Base-by-base conservation (phyloP, 306 rosid species). In the Alnus rubra region DNA sequence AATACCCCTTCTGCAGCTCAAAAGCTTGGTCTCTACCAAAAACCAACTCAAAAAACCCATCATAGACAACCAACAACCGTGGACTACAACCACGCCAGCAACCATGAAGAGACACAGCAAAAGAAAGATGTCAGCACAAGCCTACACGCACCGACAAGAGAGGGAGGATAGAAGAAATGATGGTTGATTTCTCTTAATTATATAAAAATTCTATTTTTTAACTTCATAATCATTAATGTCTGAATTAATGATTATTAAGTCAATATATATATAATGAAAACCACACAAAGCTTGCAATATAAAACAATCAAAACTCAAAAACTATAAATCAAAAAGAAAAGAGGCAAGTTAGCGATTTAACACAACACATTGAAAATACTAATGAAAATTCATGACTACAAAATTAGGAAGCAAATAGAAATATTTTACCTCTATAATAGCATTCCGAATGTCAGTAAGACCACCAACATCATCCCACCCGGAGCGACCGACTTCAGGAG, bases 381-480 rank as follows among this genome's bases (percentile, higher is more conserved):
- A 50, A 62, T 51, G 30, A 30, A 23, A 31, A 50, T 18, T 53
- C 18, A 65, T 35, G 19, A 31, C 48, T 60, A 54, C 16, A 75
- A 6, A 63, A 45, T 19, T 33, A 19, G 23, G 19, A 73, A 33
- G 37, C 44, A 39, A 56, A 74, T 44, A 67, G 31, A 37, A 76
- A 52, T 12, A 60, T 30, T 31, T 37, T 58, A 91, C 98, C 97
- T 94, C 98, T 77, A 86, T 88, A 81, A 94, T 94, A 71, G 93
- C 82, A 81, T 89, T 94, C 80, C 75, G 90, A 81, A 92, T 90
- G 81, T 94, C 97, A 71, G 71, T 84, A 76, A 94, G 96, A 82
- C 98, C 98, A 73, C 98, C 98, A 73, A 94, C 97, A 71, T 94
- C 97, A 67, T 91, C 95, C 98, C 98, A 94, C 79, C 98, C 98